Base-by-base conservation (phyloP, 2,329 filamentous ascomycete genomes). In the Chaetomium sp. region DNA sequence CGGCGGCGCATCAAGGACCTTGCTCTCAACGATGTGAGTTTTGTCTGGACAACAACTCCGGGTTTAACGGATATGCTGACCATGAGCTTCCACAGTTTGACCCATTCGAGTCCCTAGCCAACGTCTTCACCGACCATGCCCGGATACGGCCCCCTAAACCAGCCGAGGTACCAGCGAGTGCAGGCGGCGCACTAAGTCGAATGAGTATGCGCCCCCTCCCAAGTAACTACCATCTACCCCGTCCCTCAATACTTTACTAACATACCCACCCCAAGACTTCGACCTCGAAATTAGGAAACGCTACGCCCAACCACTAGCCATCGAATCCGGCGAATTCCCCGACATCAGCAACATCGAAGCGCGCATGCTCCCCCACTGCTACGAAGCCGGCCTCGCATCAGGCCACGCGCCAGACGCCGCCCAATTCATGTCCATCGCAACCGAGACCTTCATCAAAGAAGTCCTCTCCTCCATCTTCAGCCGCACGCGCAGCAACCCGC, bases 171-270 rank as follows among this genome's bases (percentile, higher is more conserved):
- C 84, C 86, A 33, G 79, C 85, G 34, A 85, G 84, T 66, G 86
- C 86, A 84, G 84, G 34, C 32, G 86, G 84, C 27, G 87, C 87
- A 19, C 78, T 92, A 46, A 91, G 89, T 62, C 90, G 84, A 62
- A 86, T 92, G 77, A 95, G 87, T 90, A 76, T 68, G 85, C 72
- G 27, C 34, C 37, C 37, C 37, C 6, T n/a, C 19, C 41, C 34
- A 11, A 35, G 1, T 42, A n/a, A 6, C 7, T 44, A 42, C 8
- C 5, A 43, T 35, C 10, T n/a, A 42, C 10, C 4, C 9, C 27
- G 3, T 27, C 8, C 37, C 19, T 27, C 19, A 27, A 27, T 27
- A 27, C 19, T 27, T 27, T 38, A 14, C 44, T 53, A 14, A 48
- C 43, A n/a, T 44, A 9, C 37, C 40, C 14, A n/a, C 9, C n/a